Base-by-base conservation (phyloP, 2,329 filamentous ascomycete genomes). In the Corynespora cassiicola region DNA sequence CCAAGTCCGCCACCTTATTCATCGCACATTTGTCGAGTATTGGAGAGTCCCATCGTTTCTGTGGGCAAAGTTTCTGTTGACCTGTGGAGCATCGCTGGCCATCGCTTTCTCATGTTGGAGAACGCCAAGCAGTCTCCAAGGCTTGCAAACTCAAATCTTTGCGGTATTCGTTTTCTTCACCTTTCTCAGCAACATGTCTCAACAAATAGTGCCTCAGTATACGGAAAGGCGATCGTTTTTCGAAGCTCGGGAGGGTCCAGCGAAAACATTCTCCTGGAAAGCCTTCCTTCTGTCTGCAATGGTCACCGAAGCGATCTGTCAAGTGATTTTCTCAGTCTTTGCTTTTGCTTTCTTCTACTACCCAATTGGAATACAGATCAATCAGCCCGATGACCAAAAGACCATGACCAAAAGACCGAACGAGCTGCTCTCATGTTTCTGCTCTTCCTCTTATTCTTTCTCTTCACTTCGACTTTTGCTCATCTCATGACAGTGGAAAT, bases 261-360 rank as follows among this genome's bases (percentile, higher is more conserved):
- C 77, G 60, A 86, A 87, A 54, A 75, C 80, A 0, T 89, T 88
- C 69, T 86, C 81, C 0, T 88, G 85, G 85, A 75, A 80, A 50
- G 82, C 76, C 2, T 88, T 88, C 65, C 76, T 88, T 57, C 68
- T 84, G 4, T 78, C 82, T 53, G 86, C 86, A 55, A 79, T 88
- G 35, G 33, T 86, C 2, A 83, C 85, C 31, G 86, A 89, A 60
- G 73, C 87, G 2, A 83, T 84, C 0, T 88, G 75, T 68, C 75
- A 79, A 41, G 72, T 80, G 23, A 35, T 87, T 5, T 78, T 80
- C 3, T 80, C 76, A 5, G 64, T 86, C 16, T 56, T 87, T 7
- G 77, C 82, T 47, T 88, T 74, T 56, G 74, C 77, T 3, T 77
- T 74, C 59, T 85, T 82, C 73, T 87, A 87, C 72, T 87, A 86